Base-by-base conservation (phyloP, 192 early-diverging fungal species). In the Paraglomus occultum region DNA sequence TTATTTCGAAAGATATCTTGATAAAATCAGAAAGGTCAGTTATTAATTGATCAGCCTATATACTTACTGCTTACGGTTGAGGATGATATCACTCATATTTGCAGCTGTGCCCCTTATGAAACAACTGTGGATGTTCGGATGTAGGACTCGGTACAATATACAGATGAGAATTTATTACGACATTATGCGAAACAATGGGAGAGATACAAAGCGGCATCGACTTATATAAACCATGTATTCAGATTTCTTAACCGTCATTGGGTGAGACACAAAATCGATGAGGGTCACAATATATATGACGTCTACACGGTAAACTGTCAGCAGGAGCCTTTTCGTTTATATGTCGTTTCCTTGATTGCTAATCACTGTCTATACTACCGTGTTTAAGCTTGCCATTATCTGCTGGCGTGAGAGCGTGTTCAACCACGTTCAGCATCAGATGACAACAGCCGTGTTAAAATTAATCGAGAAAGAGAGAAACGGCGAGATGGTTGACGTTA, bases 181-280 rank as follows among this genome's bases (percentile, higher is more conserved):
- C 96, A 89, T 70, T 98, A 98, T 77, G 92, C 91, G 51, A 80
- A 78, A 53, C 87, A 96, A 73, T 99, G 97, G 97, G 79, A 79
- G 45, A 86, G 90, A 74, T 99, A 91, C 73, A 96, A 93, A 11
- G 81, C 85, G 14, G 91, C 93, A 7, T 86, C 91, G 18, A 84
- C 83, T 54, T 88, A 86, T 70, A 87, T 98, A 55, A 87, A 98
- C 77, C 92, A 97, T 74, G 83, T 96, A 57, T 97, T 98, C 71
- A 81, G 82, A 12, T 99, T 98, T 76, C 83, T 99, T 58, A 99
- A 99, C 78, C 88, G 95, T 47, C 91, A 95, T 76, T 99, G 97
- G 97, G 92, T 98, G 50, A 95, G 92, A 78, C 84, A 96, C 72
- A 92, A 96, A 80, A 89, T 95, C 59, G 94, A 96, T 46, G 97